Conservation (phyloP, 2,329 filamentous ascomycete species). For the Orbilia javanica region DNA sequence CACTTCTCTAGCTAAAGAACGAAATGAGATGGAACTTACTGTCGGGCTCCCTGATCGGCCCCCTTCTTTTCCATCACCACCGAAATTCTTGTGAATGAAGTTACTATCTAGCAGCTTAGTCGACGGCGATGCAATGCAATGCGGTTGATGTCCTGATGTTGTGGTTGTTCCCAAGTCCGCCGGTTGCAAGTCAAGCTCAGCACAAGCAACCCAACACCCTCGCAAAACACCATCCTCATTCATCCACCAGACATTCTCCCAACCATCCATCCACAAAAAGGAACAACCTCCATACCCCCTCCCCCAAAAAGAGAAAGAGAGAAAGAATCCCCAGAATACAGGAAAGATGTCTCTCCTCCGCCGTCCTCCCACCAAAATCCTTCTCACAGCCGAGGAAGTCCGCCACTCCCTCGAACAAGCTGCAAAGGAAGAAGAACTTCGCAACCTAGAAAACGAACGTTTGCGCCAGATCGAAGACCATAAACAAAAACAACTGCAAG, state of each 20-base stretch:
- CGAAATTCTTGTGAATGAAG: not conserved
- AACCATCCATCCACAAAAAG: not conserved
- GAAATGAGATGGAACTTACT: not conserved
- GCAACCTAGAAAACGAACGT: conserved; percentile 53
- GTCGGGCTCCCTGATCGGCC: not conserved
- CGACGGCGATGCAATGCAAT: conserved; percentile 1
- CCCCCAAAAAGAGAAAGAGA: not conserved
- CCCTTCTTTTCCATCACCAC: conserved; percentile 20
- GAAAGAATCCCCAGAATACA: not conserved
- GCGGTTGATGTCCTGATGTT: not conserved
- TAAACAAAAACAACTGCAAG: conserved; percentile 45
- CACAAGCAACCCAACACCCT: not conserved
- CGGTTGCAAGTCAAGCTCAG: not conserved
- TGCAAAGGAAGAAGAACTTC: conserved; percentile 56
- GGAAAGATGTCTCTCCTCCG: conserved; percentile 70
- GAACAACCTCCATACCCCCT: not conserved
- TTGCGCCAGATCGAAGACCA: conserved; percentile 44
- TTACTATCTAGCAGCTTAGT: not conserved
- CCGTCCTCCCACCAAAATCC: conserved; percentile 76
- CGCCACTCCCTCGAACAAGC: conserved; percentile 74
- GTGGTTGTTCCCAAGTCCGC: not conserved
- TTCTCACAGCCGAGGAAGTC: conserved; percentile 75
- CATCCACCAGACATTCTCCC: no score
- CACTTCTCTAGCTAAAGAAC: no score
- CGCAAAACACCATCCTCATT: not conserved